These are phyloP conservation scores for Lasiosphaeriaceae sp. DNA, from an alignment of 495 filamentous ascomycete species.

Conservation along the genomic window DNA sequence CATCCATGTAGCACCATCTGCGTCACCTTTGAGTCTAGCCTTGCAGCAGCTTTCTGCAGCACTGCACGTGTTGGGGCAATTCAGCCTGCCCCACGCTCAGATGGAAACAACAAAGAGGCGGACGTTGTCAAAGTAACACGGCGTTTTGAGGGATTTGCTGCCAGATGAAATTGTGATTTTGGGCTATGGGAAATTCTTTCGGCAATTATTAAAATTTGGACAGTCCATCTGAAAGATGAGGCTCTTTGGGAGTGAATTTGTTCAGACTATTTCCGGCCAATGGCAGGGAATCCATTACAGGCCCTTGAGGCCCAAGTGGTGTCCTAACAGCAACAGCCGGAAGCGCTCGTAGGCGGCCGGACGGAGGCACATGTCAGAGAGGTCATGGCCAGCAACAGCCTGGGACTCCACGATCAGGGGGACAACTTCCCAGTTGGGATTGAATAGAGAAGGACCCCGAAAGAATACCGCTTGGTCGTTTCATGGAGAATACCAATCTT, in stretches of 20 bases:
- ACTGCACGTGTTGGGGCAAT: not conserved
- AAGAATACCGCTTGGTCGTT: no score
- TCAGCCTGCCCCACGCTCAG: not conserved
- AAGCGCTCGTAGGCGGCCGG: no score
- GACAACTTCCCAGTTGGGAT: no score
- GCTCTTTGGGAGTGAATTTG: not conserved
- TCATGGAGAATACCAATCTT: no score
- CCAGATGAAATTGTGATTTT: no score
- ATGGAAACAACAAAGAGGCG: not conserved
- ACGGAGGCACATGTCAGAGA: no score
- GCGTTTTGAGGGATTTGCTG: not conserved
- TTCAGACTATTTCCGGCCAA: not conserved
- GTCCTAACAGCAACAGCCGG: no score
- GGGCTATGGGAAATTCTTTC: no score
- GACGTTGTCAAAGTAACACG: not conserved
- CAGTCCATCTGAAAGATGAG: not conserved
- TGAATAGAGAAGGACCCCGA: no score
- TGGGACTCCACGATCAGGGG: no score
- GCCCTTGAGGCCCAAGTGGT: not conserved
- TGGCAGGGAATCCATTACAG: not conserved
- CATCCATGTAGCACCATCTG: constrained; percentile 4
- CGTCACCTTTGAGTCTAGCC: constrained; percentile 12
- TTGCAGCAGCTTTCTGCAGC: not conserved
- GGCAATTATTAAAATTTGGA: not conserved
- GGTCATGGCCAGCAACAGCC: not conserved